Base-by-base conservation (phyloP, 2,329 filamentous ascomycete genomes). In the Aureobasidium sp. region DNA sequence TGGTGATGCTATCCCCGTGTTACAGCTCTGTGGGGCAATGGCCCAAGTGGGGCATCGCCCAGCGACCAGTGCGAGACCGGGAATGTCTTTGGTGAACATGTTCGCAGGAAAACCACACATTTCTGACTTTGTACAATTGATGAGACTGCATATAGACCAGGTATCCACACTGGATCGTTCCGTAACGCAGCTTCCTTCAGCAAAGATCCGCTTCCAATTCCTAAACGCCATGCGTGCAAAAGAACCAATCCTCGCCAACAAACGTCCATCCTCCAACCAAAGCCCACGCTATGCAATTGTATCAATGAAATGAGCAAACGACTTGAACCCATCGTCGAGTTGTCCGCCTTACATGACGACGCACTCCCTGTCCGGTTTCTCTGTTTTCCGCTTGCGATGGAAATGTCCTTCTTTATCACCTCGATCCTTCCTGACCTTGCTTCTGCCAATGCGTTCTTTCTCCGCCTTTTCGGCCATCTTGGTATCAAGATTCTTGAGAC, bases 331-430 rank as follows among this genome's bases (percentile, higher is more conserved):
- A 59, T 31, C 31, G 15, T 17, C 27, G n/a, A 60, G 45, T 1
- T 22, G 19, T 27, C 12, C 54, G n/a, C 22, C 45, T 65, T 37
- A 65, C 64, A 65, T 65, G 49, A 63, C 45, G 31, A 19, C 57
- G 47, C 64, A 65, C 48, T 65, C 64, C 33, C 64, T 48, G 57
- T 65, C 64, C 19, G 64, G 64, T 44, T 63, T 62, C 64, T 65
- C 64, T 12, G 56, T 57, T 33, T 64, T 64, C 42, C 59, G 58
- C 53, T 60, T 63, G 24, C 50, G 57, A 17, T 49, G 45, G 47
- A 60, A 60, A 39, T 62, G 60, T 47, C 61, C 60, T 45, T 62
- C 54, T n/a, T 49, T 37, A 49, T 56, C 48, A 49, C 35, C 29
- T 33, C 57, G 44, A 17, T 56, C 48, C n/a, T 60, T 60, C 17